Evolutionary conservation across 2,329 filamentous ascomycete species (phyloP), one percentile per base, ranked within the genome.

Genomic region (Diaporthe batatas): DNA sequence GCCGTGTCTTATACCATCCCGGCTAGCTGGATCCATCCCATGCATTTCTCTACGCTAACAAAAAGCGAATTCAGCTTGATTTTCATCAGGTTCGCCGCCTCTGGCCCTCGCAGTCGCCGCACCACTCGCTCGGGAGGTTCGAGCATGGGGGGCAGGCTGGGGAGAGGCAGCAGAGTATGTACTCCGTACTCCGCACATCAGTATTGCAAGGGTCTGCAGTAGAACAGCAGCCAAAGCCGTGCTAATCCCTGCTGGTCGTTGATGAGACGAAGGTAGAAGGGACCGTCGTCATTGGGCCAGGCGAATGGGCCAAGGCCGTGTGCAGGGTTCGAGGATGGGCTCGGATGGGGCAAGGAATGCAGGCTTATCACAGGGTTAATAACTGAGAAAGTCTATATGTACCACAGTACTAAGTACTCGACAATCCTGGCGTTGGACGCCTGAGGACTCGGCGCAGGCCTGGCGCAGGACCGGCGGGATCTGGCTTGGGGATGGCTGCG

Each of bases 1-100:
- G 62, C 36, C 62, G 36, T 4, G 29, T 65, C 62, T 51, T 65
- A 65, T 65, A 65, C 62, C 29, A 65, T 65, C 44, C 44, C 62
- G 44, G 44, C 62, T 65, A 65, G 62, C n/a, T 51, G 62, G 62
- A 65, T 51, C 62, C 29, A 51, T 65, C 62, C 62, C 62, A 65
- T 16, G 44, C 62, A 6, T 12, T 42, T 42, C 16, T 42, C 39
- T 5, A 42, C 39, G 39, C 42, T n/a, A 25, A 1, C 21, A 36
- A 51, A 64, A 65, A 36, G 62, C 53, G 44, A 39, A 53, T 65
- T 18, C 29, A 67, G 47, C 12, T 34, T 29, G 36, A 10, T 42
- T 29, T 44, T 44, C 23, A 14, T 10, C 18, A 47, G 58, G 39
- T 42, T 32, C 16, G 58, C 12, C 47, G 4, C 39, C 58, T 67